phyloP scores from a whole-genome alignment of 805 yeast species.

The Saccharomycopsis selenospora region DNA sequence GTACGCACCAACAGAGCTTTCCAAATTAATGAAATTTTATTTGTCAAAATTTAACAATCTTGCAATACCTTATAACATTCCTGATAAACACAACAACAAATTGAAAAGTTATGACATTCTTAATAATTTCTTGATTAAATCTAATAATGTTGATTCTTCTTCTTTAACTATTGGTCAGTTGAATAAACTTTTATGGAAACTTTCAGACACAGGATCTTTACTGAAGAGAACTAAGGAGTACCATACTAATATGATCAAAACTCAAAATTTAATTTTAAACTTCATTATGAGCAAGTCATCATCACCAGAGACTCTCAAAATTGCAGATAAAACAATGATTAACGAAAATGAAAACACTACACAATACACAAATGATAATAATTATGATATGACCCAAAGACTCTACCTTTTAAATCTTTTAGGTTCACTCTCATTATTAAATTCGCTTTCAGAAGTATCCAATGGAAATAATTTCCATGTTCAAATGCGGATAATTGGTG shows the following conservation, averaged over 20 bases:
- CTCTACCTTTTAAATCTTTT: not conserved
- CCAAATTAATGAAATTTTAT: constrained; percentile 4
- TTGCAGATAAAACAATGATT: not conserved
- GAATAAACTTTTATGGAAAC: constrained; percentile 13
- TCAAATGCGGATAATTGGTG: constrained; percentile 2
- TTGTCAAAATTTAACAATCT: not conserved
- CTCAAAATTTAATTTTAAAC: constrained; percentile 14
- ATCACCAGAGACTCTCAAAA: not conserved
- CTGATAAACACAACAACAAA: too few relatives aligned
- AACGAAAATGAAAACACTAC: not conserved
- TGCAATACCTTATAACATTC: not conserved
- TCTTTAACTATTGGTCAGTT: constrained; percentile 5
- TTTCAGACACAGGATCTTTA: constrained; percentile 4
- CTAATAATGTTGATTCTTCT: not conserved
- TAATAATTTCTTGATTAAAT: constrained; percentile 2
- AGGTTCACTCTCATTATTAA: constrained; percentile 5
- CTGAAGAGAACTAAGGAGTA: constrained; percentile 7
- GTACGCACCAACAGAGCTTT: constrained; percentile 1
- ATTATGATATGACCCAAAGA: not conserved
- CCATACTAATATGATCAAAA: constrained; percentile 6
- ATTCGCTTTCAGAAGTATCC: not conserved
- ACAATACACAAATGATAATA: not conserved
- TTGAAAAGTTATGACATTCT: not conserved
- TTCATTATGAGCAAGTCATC: not conserved
- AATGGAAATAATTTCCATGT: not conserved